These are phyloP conservation scores for Coniosporium apollinis DNA, from an alignment of 495 filamentous ascomycete genomes.

Conservation along the genomic window DNA sequence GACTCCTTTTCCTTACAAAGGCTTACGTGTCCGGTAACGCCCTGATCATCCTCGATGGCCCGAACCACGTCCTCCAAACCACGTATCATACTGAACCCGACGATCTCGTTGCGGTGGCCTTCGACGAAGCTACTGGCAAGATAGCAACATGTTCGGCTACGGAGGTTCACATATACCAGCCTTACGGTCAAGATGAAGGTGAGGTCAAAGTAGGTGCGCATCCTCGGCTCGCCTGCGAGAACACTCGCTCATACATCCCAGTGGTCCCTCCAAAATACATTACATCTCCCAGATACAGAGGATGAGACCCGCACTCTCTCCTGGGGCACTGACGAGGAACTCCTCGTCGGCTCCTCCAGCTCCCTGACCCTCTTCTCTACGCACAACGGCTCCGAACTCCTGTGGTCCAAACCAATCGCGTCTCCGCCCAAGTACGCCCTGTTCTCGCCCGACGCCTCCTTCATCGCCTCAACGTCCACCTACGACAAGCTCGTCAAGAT, in stretches of 20 bases:
- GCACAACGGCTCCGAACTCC: conserved; percentile 25
- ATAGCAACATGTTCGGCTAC: conserved; percentile 55
- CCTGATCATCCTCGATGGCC: conserved; percentile 61
- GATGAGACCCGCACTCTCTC: conserved; percentile 49
- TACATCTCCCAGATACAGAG: conserved; percentile 21
- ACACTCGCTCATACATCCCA: too few relatives aligned
- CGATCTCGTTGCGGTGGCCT: conserved; percentile 50
- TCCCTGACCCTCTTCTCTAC: conserved; percentile 55
- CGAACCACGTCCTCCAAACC: conserved; percentile 68
- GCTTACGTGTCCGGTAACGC: conserved; percentile 81
- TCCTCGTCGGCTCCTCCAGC: conserved; percentile 52
- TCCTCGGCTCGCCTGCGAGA: too few relatives aligned
- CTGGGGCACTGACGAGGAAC: conserved; percentile 71
- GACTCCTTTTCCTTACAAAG: conserved; percentile 27
- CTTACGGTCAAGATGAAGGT: conserved; percentile 51
- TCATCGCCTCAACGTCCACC: conserved; percentile 66
- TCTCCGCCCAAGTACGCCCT: conserved; percentile 58
- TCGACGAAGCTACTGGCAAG: conserved; percentile 71
- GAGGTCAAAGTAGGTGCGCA: conserved; percentile 48
- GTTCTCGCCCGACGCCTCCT: conserved; percentile 69
- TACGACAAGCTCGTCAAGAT: conserved; percentile 80
- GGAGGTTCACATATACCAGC: conserved; percentile 62
- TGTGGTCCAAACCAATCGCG: conserved; percentile 62
- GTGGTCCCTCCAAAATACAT: conserved; percentile 37
- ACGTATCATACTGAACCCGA: conserved; percentile 70